Conservation (phyloP, 75 land plant genomes). For the Selaginella tamariscina region DNA sequence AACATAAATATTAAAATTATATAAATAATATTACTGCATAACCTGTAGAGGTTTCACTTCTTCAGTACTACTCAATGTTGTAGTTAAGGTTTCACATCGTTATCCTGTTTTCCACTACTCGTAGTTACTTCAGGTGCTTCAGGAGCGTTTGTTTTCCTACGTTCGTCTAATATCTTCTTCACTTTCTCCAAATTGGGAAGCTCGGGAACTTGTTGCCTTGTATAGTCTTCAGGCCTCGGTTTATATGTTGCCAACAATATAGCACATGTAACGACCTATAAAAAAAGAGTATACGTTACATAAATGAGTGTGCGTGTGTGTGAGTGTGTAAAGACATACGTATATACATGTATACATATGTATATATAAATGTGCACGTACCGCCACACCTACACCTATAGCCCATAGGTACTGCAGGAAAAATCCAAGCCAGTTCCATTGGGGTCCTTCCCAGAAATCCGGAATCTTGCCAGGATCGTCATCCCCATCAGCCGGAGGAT, state of each 20-base stretch:
- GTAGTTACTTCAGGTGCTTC: not conserved
- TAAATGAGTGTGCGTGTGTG: too few species aligned
- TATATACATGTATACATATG: too few species aligned
- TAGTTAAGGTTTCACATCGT: too few species aligned
- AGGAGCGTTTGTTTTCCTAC: not conserved
- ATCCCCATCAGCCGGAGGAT: too few species aligned
- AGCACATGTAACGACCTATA: not conserved
- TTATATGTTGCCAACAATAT: not conserved
- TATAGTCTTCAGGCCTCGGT: not conserved
- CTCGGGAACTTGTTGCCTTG: not conserved
- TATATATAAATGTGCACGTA: conserved; percentile 20
- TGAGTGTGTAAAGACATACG: too few species aligned
- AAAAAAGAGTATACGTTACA: too few species aligned
- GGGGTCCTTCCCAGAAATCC: conserved; percentile 78
- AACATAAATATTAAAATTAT: too few species aligned
- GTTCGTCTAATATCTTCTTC: not conserved
- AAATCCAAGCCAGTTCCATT: conserved; percentile 70
- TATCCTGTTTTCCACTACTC: too few species aligned
- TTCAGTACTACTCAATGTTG: too few species aligned
- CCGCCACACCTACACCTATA: conserved; percentile 73
- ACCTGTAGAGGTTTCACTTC: too few species aligned
- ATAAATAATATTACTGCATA: too few species aligned
- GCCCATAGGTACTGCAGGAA: conserved; percentile 83
- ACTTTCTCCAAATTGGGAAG: not conserved
- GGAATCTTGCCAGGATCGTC: conserved; percentile 36